Conservation (phyloP, 176 grass and related monocot species). For the Dendrocalamus sinicus region DNA sequence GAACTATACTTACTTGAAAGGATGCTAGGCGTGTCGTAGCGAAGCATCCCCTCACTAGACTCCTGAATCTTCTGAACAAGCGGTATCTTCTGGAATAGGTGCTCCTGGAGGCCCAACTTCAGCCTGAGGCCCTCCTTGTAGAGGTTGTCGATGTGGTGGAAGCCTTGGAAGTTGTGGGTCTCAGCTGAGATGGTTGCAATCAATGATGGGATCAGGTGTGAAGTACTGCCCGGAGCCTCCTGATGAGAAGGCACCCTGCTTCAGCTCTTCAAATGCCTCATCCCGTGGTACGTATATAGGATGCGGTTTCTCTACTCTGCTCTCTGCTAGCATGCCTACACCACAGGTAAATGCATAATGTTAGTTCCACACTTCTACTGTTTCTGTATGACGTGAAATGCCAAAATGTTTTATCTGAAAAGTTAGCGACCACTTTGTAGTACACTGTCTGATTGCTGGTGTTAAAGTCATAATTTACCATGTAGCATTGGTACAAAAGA, state of each 20-base stretch:
- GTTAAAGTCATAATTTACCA: background rate
- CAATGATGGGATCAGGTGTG: conserved; percentile 89
- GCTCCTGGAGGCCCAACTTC: conserved; percentile 93
- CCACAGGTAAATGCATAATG: conserved; percentile 4
- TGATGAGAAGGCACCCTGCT: conserved; percentile 87
- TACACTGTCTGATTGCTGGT: conserved; percentile 1
- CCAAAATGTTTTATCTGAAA: background rate
- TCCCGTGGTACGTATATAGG: conserved; percentile 91
- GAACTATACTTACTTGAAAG: conserved; percentile 80
- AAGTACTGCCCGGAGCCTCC: conserved; percentile 86
- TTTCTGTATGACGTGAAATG: background rate
- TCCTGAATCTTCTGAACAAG: conserved; percentile 97
- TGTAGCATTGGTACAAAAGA: background rate
- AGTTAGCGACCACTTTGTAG: background rate
- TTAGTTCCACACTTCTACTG: background rate
- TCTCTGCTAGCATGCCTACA: conserved; percentile 84
- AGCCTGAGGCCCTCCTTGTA: conserved; percentile 98
- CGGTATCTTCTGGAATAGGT: conserved; percentile 91
- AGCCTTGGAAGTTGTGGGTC: conserved; percentile 86
- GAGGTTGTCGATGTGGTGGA: conserved; percentile 97
- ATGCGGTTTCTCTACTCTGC: conserved; percentile 90
- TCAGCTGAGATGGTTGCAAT: conserved; percentile 92
- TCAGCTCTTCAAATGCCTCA: conserved; percentile 92
- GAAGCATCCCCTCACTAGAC: conserved; percentile 93
- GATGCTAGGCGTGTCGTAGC: conserved; percentile 92